Base-by-base conservation (phyloP, 1,139 yeast genomes). In the Magnusiomyces tetraspermus region DNA sequence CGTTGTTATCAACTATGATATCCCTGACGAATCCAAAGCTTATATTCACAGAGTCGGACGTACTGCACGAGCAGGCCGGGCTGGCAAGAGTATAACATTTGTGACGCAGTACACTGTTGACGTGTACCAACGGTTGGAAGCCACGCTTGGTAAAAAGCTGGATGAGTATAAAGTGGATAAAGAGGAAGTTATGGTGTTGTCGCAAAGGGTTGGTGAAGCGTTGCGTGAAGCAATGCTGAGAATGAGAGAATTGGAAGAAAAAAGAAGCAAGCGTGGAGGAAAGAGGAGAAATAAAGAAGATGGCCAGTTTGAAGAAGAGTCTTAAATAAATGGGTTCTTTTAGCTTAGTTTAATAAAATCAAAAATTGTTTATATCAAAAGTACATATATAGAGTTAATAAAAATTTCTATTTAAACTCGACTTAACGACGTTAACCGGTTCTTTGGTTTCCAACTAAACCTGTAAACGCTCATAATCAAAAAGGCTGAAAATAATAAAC, bases 11-110 rank as follows among this genome's bases (percentile, higher is more conserved):
- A 92, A 92, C 69, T 92, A 88, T 66, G 96, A 90, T 66, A 89
- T 92, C 33, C 99, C 98, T 15, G 92, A 95, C 11, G 97, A 94
- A 64, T 89, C 97, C n/a, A 94, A 94, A 65, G 95, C 97, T 1
- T 92, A 94, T 63, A 90, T 94, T 60, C 98, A 92, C 68, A 78
- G 98, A 65, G 98, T 92, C 21, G 98, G 98, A 68, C 85, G 99
- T 75, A 92, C 98, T 1, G 99, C 98, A 59, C 83, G 99, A 75
- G 96, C 92, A 50, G 96, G 96, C 1, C 80, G 85, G 59, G 63
- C 71, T 2, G 98, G 98, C 56, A 87, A 85, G 67, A 88, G 97
- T 2, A 77, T 92, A 38, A 86, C 97, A 4, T 74, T 92, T 54
- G 95, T 92, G 28, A 89, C 97, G 0, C 99, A 92, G 68, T 94